phyloP scores from a whole-genome alignment of 176 grass and related monocot species.

The Miscanthus lutarioriparius region DNA sequence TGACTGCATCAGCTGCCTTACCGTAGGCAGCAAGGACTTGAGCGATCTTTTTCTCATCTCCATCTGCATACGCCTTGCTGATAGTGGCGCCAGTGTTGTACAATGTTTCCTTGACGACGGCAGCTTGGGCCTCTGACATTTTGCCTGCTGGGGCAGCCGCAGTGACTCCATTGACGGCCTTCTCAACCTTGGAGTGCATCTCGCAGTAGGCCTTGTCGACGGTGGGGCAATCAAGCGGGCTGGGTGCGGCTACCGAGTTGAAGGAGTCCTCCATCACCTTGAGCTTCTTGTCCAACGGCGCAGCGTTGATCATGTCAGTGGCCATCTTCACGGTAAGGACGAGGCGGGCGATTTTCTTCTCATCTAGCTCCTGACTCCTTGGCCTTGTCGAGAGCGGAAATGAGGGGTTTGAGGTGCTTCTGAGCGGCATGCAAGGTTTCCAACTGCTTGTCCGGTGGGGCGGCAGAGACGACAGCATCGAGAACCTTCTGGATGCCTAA shows the following conservation, averaged over 20 bases:
- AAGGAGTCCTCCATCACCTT: not conserved
- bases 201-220: not conserved
- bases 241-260: not conserved
- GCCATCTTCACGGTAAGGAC: rapidly evolving
- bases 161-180: not conserved
- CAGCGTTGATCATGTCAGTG: rapidly evolving
- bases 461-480: no score
- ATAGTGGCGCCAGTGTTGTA: not conserved
- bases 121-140: not conserved
- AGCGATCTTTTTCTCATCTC: not conserved
- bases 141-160: not conserved
- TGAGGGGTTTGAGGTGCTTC: no score
- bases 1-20: not conserved
- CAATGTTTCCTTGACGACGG: rapidly evolving
- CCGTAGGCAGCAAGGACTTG: not conserved
- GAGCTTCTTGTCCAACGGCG: not conserved
- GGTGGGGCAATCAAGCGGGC: not conserved
- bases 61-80: not conserved
- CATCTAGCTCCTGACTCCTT: not conserved
- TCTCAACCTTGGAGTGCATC: not conserved
- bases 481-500: no score
- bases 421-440: no score
- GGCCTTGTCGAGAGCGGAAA: not conserved
- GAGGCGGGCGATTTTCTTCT: not conserved
- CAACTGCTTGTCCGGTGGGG: no score